Evolutionary conservation across 176 grass and related monocot species (phyloP), one percentile per base, ranked within the genome.

Genomic region (Musa beccarii): DNA sequence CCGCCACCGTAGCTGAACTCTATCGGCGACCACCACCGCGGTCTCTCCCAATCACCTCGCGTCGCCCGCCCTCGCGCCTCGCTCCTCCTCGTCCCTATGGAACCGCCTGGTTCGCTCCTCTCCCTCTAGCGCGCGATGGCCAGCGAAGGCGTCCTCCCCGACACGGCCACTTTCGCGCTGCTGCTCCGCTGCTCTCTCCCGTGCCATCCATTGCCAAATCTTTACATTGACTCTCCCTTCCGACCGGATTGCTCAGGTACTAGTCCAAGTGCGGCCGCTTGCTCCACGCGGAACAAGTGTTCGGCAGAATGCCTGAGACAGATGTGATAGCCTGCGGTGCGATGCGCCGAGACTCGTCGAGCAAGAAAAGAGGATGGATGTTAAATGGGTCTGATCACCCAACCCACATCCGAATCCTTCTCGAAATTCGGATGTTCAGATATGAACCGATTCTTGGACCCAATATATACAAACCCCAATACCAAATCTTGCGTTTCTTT

Each of bases 291-390:
- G 53, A 79, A 28, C 8, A 79, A n/a, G 19, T 79, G 51, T 79
- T 79, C 64, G 77, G 10, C 26, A 28, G 54, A 79, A 79, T 79
- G 77, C 65, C 64, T 3, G 66, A 59, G 24, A 79, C 22, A 23
- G 77, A 79, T 34, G 77, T 69, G 14, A 59, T 79, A 11, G 52
- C 77, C 17, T 51, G 69, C 15, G 69, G 69, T 12, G 65, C 52
- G 24, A 79, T 79, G 63, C 26, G 26, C 2, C 26, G 26, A 28
- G 26, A 28, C 26, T 43, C 34, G 34, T 43, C 34, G 34, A 43
- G 34, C 34, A 43, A 43, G 34, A 43, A 5, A 34, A 5, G 28
- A 29, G 3, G 3, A 43, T 43, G 34, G 4, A 43, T 43, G 34
- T 43, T 43, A 6, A 43, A 43, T 4, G 34, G 34, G 6, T 43